Evolutionary conservation across 2,329 filamentous ascomycete species (phyloP).

Genomic region (Paramyrothecium sp.): DNA sequence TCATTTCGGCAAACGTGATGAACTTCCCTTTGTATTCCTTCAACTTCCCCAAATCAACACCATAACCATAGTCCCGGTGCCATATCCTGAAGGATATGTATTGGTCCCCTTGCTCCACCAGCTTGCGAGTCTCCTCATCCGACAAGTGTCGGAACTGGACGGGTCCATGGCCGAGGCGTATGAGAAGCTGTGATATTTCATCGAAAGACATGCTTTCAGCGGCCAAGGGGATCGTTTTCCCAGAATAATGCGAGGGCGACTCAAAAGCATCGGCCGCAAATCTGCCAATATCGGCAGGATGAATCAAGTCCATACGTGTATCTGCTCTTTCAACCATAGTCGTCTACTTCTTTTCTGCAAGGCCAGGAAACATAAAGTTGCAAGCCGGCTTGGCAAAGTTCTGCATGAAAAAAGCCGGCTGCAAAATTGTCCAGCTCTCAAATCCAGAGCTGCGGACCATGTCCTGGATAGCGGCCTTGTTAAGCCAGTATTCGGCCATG

Average conservation of each 20-base stretch:
- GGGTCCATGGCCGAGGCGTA: not conserved
- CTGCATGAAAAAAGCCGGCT: not conserved
- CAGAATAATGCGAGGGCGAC: not conserved
- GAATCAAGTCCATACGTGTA: not conserved
- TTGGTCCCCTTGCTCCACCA: not conserved
- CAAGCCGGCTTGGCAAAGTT: not conserved
- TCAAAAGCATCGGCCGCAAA: not conserved
- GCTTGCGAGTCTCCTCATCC: not conserved
- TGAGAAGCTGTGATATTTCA: not conserved
- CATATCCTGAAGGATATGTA: not conserved
- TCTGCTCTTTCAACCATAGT: not conserved
- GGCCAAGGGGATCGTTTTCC: not conserved
- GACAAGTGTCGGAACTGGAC: not conserved
- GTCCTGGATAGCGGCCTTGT: not conserved
- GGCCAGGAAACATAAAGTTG: not conserved
- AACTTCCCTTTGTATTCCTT: not conserved
- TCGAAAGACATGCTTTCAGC: not conserved
- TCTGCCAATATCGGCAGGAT: not conserved
- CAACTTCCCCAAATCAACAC: not conserved
- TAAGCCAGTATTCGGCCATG: not conserved
- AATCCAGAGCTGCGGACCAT: not conserved
- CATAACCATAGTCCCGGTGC: not conserved
- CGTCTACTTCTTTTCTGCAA: not conserved
- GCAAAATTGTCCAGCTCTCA: not conserved
- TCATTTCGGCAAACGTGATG: not conserved